Base-by-base conservation (phyloP, 2,329 filamentous ascomycete species). In the Chrysoporthe puriensis region DNA sequence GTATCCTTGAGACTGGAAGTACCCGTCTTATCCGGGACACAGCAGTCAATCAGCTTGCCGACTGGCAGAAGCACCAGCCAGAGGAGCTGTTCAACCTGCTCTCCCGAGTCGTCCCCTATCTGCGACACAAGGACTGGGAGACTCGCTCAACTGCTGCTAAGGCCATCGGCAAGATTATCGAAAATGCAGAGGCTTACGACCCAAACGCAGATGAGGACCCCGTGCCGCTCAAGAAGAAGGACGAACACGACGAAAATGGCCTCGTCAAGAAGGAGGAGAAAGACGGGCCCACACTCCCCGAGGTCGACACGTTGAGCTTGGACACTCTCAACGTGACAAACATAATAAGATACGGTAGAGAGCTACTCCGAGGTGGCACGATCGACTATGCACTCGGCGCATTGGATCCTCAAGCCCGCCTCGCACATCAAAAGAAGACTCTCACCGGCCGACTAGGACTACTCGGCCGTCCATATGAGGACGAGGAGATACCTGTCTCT, bases 51-150 rank as follows among this genome's bases (percentile, higher is more conserved):
- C 96, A 99, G 81, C 86, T 99, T 71, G 96, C 94, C 70, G 96
- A 99, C 80, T 96, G 97, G 79, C 96, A 99, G 80, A 98, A 97
- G 78, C 92, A 96, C 78, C 96, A 98, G 75, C 96, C 96, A 0
- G 95, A 99, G 80, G 96, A 99, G 79, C 84, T 99, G 1, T 98
- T 98, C 81, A 97, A 98, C 76, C 86, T 99, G 7, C 86, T 99
- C 14, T 95, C 93, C 42, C 87, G 95, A 69, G 94, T 99, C 43
- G 90, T 99, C n/a, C 95, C 96, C 0, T 99, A 97, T 79, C 85
- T 99, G 42, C 89, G 93, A 68, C 95, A 96, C 73, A 97, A 95
- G 78, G 95, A 94, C 76, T 99, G 96, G 96, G 96, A 99, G 76
- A 99, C 96, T 36, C 86, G 96, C 73, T 94, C 91, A 70, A 96